These are phyloP conservation scores for Laburnicola sp. DNA, from an alignment of 2,329 filamentous ascomycete species.

Conservation along the genomic window DNA sequence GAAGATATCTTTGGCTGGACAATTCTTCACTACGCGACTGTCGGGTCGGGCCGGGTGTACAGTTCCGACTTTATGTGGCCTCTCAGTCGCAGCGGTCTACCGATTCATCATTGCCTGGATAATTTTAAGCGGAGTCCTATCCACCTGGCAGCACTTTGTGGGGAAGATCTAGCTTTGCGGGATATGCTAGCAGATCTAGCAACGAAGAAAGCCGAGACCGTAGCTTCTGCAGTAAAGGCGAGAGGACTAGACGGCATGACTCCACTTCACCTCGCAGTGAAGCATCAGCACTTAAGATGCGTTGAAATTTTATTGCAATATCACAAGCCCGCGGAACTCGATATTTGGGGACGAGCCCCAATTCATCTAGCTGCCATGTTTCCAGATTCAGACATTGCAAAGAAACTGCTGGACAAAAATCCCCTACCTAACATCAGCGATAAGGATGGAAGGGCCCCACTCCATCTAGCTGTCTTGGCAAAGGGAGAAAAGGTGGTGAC, in stretches of 20 bases:
- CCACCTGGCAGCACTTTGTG: neutral
- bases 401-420: neutral
- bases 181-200: neutral
- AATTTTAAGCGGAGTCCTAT: neutral
- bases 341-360: neutral
- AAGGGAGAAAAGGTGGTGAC: neutral
- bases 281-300: neutral
- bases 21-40: neutral
- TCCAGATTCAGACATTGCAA: neutral
- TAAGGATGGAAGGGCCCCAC: neutral
- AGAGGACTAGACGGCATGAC: neutral
- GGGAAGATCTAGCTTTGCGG: neutral
- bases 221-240: neutral
- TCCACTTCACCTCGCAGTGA: neutral
- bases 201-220: neutral
- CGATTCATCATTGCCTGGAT: neutral
- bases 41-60: neutral
- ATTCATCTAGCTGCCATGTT: neutral
- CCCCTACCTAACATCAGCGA: neutral
- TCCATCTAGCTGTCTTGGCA: neutral
- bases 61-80: neutral
- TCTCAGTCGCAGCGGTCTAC: neutral
- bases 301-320: neutral
- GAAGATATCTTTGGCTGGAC: neutral
- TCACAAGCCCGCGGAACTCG: neutral